These are phyloP conservation scores for Anethum foeniculum DNA, from an alignment of 140 eudicot genomes.

Conservation along the genomic window DNA sequence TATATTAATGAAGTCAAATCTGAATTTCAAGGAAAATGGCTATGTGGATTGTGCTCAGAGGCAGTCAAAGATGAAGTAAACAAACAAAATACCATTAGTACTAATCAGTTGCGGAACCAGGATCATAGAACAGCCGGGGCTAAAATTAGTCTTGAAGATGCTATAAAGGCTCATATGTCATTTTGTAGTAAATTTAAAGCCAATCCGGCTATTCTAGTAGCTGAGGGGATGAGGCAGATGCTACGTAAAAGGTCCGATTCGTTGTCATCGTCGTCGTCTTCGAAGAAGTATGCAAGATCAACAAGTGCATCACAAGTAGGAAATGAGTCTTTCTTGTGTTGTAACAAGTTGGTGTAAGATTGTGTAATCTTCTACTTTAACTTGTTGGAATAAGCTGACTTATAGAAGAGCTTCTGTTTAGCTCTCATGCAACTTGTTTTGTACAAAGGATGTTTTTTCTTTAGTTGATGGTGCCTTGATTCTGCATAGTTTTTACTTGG, in stretches of 20 bases:
- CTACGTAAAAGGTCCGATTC: constrained; percentile 35
- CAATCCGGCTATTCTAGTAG: constrained; percentile 49
- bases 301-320: constrained; percentile 36
- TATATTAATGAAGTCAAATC: constrained; percentile 27
- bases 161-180: constrained; percentile 25
- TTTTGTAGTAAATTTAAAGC: constrained; percentile 35
- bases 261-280: constrained; percentile 6
- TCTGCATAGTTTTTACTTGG: not conserved
- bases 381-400: constrained; percentile 10
- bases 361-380: not conserved
- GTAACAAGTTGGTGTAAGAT: not conserved
- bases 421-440: constrained; percentile 13
- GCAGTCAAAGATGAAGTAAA: constrained; percentile 30
- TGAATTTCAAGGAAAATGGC: constrained; percentile 36
- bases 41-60: constrained; percentile 44
- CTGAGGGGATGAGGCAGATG: constrained; percentile 65
- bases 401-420: constrained; percentile 8
- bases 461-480: not conserved
- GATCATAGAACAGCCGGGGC: no score
- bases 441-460: not conserved
- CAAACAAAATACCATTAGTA: not conserved
- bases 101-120: not conserved
- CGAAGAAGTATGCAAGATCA: constrained; percentile 38
- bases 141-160: constrained; percentile 23
- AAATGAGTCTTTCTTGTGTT: constrained; percentile 22